Base-by-base conservation (phyloP, 1,284 basidiomycete species). In the Tilletia caries region DNA sequence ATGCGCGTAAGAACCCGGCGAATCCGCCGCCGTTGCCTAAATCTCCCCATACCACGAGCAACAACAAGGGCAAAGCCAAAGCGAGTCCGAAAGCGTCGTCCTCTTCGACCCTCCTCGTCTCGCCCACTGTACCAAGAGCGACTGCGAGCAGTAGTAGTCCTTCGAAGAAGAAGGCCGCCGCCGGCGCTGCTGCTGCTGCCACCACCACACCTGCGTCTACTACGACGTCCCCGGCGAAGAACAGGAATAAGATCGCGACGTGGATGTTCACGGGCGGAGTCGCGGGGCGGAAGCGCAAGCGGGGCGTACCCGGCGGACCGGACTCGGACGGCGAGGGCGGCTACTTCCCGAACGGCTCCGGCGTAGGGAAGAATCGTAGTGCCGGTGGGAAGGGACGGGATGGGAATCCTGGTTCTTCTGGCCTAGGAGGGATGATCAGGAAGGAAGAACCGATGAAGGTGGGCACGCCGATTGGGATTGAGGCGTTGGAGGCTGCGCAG, bases 131-230 rank as follows among this genome's bases (percentile, higher is more conserved):
- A n/a, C n/a, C n/a, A n/a, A n/a, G n/a, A n/a, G n/a, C n/a, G n/a
- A n/a, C n/a, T n/a, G n/a, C n/a, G n/a, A n/a, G n/a, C n/a, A n/a
- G n/a, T n/a, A n/a, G n/a, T n/a, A n/a, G n/a, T n/a, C n/a, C n/a
- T n/a, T n/a, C n/a, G n/a, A n/a, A n/a, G n/a, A 91, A 91, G 87
- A 91, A 91, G 48, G 89, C 89, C 54, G 72, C 71, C 82, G 91
- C 91, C 2, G 66, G 52, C 52, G 73, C 72, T 82, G n/a, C n/a
- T n/a, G n/a, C n/a, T n/a, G n/a, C n/a, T n/a, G n/a, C n/a, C n/a
- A n/a, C n/a, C n/a, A n/a, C n/a, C n/a, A n/a, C n/a, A n/a, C n/a
- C n/a, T n/a, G n/a, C n/a, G n/a, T n/a, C n/a, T n/a, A n/a, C n/a
- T n/a, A n/a, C n/a, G n/a, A n/a, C n/a, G n/a, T n/a, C n/a, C n/a